Evolutionary conservation across 2,329 filamentous ascomycete genomes (phyloP), one percentile per base, ranked within the genome.

Genomic region (Fusarium sp.): DNA sequence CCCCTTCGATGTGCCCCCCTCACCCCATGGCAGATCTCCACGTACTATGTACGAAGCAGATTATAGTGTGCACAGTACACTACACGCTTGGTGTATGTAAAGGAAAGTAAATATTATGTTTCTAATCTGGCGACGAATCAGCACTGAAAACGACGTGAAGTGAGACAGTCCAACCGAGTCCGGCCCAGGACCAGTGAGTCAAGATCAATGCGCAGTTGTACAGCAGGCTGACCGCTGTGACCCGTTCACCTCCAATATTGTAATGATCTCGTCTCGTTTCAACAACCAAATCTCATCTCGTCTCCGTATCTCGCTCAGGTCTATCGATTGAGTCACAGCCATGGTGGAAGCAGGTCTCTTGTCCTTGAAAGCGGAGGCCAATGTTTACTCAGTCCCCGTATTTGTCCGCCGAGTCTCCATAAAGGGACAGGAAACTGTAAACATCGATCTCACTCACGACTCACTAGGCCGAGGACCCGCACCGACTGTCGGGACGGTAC

Each of bases 91-190:
- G 55, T 49, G 49, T 45, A 41, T 54, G 47, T 45, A 43, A 53
- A 43, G 40, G 42, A 57, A 63, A 55, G 48, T 69, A 69, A 69
- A 63, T 62, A 70, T 63, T 61, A 48, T 63, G 51, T 51, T 64
- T 69, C 60, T 25, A 21, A 60, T 68, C 41, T 21, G 21, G 46
- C 28, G 47, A 55, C 62, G 48, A 68, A 55, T 63, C 54, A 58
- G 34, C 45, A 16, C 32, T 43, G 43, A 46, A 40, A 56, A 47
- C 46, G 50, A 60, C 63, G 47, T 55, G 45, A 59, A 23, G 34
- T 60, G 67, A 71, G 63, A 70, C 68, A 68, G 12, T 8, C n/a
- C 20, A 40, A 18, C 55, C 50, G 25, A 37, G 48, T 56, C 40
- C 51, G 37, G 41, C 32, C 32, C 25, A 54, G 48, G 48, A n/a